Evolutionary conservation across 139 green algal genomes (phyloP).

Genomic region (Marvania coccoides): DNA sequence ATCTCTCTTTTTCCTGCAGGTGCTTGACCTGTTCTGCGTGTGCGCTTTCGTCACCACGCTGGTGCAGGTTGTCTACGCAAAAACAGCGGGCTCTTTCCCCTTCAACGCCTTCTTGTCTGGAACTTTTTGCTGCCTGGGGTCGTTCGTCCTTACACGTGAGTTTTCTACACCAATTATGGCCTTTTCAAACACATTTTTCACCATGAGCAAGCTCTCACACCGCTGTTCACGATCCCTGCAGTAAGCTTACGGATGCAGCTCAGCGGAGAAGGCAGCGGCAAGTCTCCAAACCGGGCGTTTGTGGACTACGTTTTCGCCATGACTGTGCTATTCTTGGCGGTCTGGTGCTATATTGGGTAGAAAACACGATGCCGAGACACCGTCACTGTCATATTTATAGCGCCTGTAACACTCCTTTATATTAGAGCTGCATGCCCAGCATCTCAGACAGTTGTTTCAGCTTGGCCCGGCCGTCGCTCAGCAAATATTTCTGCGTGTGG

Average conservation of each 20-base stretch:
- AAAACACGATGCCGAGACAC: no score
- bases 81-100: slow-evolving; percentile 71
- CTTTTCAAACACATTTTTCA: no score
- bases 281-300: slow-evolving; percentile 58
- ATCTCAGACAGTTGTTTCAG: slow-evolving; percentile 9
- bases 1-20: slow-evolving; percentile 42
- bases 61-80: slow-evolving; percentile 67
- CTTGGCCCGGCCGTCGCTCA: slow-evolving; percentile 3
- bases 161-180: no score
- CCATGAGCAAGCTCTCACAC: no score
- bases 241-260: slow-evolving; percentile 60
- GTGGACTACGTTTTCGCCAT: slow-evolving; percentile 71
- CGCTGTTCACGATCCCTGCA: neutral
- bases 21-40: slow-evolving; percentile 38
- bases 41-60: neutral
- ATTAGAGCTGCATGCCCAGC: slow-evolving; percentile 11
- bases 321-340: slow-evolving; percentile 55
- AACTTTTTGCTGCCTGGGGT: slow-evolving; percentile 63
- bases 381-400: no score
- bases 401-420: no score
- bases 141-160: slow-evolving; percentile 68
- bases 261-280: slow-evolving; percentile 10
- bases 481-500: slow-evolving; percentile 4
- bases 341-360: slow-evolving; percentile 72
- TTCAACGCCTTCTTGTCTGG: slow-evolving; percentile 83